Evolutionary conservation across 345 rosid genomes (phyloP), one percentile per base, ranked within the genome.

Genomic region (Dipteronia dyeriana): DNA sequence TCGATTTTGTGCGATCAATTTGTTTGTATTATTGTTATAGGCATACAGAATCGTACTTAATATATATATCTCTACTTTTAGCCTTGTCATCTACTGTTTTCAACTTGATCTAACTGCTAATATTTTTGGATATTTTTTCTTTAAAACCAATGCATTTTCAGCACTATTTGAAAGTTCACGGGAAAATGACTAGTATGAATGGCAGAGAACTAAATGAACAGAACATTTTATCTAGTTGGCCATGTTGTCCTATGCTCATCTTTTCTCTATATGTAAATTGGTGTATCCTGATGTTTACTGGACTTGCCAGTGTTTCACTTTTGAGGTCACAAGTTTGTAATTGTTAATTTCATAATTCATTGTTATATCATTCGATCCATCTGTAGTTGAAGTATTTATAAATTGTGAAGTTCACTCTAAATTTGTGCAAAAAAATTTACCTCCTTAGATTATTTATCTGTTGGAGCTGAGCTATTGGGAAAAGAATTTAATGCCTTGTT

Each of bases 401-500:
- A 9, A 6, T 5, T n/a, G 6, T 17, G n/a, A 56, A 12, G n/a
- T 20, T 25, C 38, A 9, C 54, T 12, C 38, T 34, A 34, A 34
- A 34, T 34, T 34, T 34, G 38, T 4, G 38, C 38, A 34, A 34
- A 34, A 34, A 34, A 34, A 34, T 4, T 4, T 34, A 4, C 38
- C 38, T 34, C 38, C 38, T 34, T 34, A 4, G 16, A 49, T 1
- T 49, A 49, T 14, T 49, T 3, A 49, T 49, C 51, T 62, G 54
- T 23, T 31, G 49, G 57, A 79, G 41, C 39, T 13, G 12, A 22
- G 43, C 31, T 56, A 20, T 29, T 61, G 11, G 65, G 66, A 20
- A 6, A 72, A 8, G 31, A 34, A 29, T 75, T 75, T 66, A 51
- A 47, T 65, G 78, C 31, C 54, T 51, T 38, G 17, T 62, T 75